These are phyloP conservation scores for Dillenia turbinata DNA, from an alignment of 164 flowering plant genomes.

Conservation along the genomic window DNA sequence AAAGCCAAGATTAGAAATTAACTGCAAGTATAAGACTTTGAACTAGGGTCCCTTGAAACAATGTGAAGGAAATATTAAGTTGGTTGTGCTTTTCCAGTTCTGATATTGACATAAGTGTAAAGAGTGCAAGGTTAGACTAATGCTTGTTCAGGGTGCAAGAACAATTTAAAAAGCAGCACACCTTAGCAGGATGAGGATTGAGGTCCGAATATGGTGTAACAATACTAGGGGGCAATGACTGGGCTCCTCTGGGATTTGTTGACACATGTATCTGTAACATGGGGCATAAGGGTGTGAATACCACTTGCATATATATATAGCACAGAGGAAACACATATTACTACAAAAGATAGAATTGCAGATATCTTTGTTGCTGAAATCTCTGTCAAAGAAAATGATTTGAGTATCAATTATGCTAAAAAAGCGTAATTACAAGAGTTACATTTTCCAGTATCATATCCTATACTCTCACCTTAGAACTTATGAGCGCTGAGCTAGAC, in stretches of 20 bases:
- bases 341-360: not conserved
- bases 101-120: not conserved
- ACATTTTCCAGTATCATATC: not conserved
- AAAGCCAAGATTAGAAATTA: too few species aligned
- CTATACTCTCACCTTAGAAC: not conserved
- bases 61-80: too few species aligned
- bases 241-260: slow-evolving; percentile 17
- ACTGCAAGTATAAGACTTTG: too few species aligned
- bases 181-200: slow-evolving; percentile 14
- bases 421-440: not conserved
- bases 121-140: not conserved
- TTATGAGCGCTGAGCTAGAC: not conserved
- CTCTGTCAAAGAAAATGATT: not conserved
- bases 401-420: not conserved
- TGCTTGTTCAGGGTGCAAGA: not conserved
- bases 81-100: too few species aligned
- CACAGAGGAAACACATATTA: not conserved
- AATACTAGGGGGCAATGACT: slow-evolving; percentile 15
- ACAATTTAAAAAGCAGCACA: not conserved
- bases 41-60: too few species aligned
- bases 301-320: not conserved
- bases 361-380: not conserved
- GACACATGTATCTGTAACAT: slow-evolving; percentile 8
- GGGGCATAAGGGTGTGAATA: too few species aligned
- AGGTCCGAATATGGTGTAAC: slow-evolving; percentile 13